Evolutionary conservation across 2,329 filamentous ascomycete species (phyloP).

Genomic region (Fusarium citri): DNA sequence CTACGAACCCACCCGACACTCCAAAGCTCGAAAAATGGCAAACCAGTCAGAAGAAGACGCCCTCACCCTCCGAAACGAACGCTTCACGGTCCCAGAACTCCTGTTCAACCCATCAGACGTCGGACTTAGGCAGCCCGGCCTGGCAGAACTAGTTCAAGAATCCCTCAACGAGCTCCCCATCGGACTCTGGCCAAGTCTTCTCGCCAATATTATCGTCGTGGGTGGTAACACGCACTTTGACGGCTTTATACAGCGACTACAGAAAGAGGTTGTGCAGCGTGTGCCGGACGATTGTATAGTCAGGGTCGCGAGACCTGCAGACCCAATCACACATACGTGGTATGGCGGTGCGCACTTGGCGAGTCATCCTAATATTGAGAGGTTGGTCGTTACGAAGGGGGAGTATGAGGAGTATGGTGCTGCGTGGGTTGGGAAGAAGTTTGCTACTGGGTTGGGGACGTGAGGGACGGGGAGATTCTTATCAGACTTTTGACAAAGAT

Average conservation of each 20-base stretch:
- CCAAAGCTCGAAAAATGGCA: conserved; percentile 61
- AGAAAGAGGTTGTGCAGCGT: conserved; percentile 77
- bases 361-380: conserved; percentile 73
- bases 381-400: conserved; percentile 81
- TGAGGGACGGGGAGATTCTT: conserved; percentile 20
- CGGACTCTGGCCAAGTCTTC: conserved; percentile 83
- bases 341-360: conserved; percentile 84
- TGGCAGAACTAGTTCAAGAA: conserved; percentile 86
- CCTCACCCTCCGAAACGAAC: conserved; percentile 88
- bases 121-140: conserved; percentile 83
- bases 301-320: conserved; percentile 73
- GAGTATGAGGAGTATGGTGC: conserved; percentile 92
- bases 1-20: conserved; percentile 76
- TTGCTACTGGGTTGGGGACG: conserved; percentile 56
- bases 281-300: conserved; percentile 83
- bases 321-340: conserved; percentile 88
- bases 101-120: conserved; percentile 89
- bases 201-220: conserved; percentile 89
- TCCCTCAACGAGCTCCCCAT: conserved; percentile 79
- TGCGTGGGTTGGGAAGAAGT: conserved; percentile 78
- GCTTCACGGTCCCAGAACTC: conserved; percentile 89
- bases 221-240: conserved; percentile 85
- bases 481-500: not conserved
- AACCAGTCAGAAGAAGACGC: conserved; percentile 74
- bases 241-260: conserved; percentile 84